Percentiles rank a stretch among this genome's conserved stretches.
Evolutionary conservation across 768 basidiomycete genomes (phyloP).

Genomic region (Suillus subluteus): DNA sequence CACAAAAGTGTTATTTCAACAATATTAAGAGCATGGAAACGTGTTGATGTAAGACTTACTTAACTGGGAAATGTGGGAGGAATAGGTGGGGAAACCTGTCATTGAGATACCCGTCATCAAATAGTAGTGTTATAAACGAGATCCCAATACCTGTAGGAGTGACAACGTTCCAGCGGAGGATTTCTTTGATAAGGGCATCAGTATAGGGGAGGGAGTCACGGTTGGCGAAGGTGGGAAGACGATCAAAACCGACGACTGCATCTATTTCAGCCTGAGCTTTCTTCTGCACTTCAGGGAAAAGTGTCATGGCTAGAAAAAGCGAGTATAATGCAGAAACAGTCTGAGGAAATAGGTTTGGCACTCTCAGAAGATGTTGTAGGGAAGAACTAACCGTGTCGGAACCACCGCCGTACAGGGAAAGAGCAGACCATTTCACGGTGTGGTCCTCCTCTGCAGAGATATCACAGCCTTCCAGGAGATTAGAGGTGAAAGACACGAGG

Average conservation of each 20-base stretch:
- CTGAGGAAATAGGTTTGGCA: background rate
- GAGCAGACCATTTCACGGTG: background rate
- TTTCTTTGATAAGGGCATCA: background rate
- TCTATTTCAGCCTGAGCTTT: constrained; percentile 1
- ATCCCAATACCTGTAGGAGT: too few species aligned
- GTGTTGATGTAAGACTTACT: too few species aligned
- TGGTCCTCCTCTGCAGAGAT: background rate
- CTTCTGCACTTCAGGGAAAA: background rate
- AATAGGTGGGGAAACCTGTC: too few species aligned
- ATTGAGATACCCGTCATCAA: background rate
- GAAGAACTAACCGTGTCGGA: background rate
- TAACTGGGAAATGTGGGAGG: too few species aligned
- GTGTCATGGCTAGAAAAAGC: background rate
- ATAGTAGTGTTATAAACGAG: background rate
- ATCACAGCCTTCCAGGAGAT: background rate
- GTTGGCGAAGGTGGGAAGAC: background rate
- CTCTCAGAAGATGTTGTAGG: background rate
- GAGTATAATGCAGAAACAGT: background rate
- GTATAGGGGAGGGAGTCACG: background rate
- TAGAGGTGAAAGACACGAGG: background rate
- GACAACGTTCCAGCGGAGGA: too few species aligned
- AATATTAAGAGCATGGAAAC: too few species aligned
- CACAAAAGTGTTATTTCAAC: too few species aligned
- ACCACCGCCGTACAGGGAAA: background rate
- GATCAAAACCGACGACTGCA: background rate